Percentiles rank a stretch among this genome's conserved stretches.
These are phyloP conservation scores for Epichloe bromicola DNA, from an alignment of 2,329 filamentous ascomycete genomes.

Conservation along the genomic window DNA sequence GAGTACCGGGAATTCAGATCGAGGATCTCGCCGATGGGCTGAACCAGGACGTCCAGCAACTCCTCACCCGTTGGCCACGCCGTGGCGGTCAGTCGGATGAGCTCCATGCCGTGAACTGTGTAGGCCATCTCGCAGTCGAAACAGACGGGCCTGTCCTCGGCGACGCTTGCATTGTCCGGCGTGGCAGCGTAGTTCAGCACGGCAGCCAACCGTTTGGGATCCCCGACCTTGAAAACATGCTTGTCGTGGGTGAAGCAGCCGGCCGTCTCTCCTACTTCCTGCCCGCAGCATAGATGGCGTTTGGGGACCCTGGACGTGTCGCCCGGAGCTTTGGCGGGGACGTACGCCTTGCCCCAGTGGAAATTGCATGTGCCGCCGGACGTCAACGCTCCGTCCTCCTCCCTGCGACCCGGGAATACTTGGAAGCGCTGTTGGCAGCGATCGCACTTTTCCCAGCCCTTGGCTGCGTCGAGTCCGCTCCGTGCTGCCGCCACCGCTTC, in stretches of 20 bases:
- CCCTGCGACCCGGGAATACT: conserved; percentile 75
- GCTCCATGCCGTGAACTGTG: conserved; percentile 74
- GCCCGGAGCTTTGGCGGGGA: conserved; percentile 42
- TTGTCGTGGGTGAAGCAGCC: conserved; percentile 61
- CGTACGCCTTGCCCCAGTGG: conserved; percentile 62
- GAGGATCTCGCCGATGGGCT: conserved; percentile 69
- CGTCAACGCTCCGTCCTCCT: conserved; percentile 61
- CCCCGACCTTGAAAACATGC: conserved; percentile 80
- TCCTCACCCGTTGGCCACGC: conserved; percentile 68
- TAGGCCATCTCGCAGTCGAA: conserved; percentile 99
- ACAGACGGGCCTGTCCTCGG: conserved; percentile 51
- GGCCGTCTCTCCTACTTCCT: conserved; percentile 54
- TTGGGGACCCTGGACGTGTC: conserved; percentile 44
- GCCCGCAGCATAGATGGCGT: conserved; percentile 67
- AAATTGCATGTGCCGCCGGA: conserved; percentile 68
- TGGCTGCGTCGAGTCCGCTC: conserved; percentile 50
- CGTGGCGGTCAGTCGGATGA: conserved; percentile 79
- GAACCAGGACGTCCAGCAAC: conserved; percentile 74
- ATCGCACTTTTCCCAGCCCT: conserved; percentile 80
- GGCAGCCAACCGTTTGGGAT: conserved; percentile 61
- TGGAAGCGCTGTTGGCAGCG: conserved; percentile 79
- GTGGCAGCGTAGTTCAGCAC: conserved; percentile 72
- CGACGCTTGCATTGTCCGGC: conserved; percentile 45
- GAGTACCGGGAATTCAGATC: conserved; percentile 91
- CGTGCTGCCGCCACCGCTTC: conserved; percentile 54